Evolutionary conservation across 2,329 filamentous ascomycete species (phyloP).

Genomic region (Microcyclospora pomicola): DNA sequence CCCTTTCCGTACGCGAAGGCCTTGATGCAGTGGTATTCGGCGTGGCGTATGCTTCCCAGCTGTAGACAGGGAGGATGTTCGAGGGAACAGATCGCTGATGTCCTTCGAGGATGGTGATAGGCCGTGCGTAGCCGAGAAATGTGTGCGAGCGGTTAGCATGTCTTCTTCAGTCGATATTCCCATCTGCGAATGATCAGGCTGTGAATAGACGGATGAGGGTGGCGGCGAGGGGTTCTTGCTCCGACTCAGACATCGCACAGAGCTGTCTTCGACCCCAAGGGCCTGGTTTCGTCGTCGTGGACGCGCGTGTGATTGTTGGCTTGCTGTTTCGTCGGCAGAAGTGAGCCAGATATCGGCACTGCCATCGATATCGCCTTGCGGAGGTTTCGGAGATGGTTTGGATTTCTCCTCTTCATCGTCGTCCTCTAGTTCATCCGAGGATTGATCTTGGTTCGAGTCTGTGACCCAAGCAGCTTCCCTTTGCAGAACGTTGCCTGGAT

Average conservation of each 20-base stretch:
- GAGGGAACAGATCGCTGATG: slow-evolving; percentile 16
- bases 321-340: slow-evolving; percentile 12
- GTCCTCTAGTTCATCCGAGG: slow-evolving; percentile 7
- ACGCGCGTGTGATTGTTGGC: slow-evolving; percentile 3
- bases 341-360: slow-evolving; percentile 20
- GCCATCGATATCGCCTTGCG: too few relatives aligned
- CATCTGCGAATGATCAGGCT: not conserved
- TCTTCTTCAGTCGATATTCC: slow-evolving; percentile 12
- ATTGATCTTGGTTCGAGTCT: slow-evolving; percentile 8
- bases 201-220: not conserved
- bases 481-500: not conserved
- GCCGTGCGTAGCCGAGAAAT: slow-evolving; percentile 6
- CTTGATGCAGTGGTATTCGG: not conserved
- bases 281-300: slow-evolving; percentile 13
- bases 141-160: slow-evolving; percentile 7
- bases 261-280: slow-evolving; percentile 4
- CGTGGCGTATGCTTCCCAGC: not conserved
- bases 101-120: slow-evolving; percentile 13
- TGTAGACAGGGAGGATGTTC: slow-evolving; percentile 15
- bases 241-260: not conserved
- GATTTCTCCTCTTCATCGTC: not conserved
- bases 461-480: slow-evolving; percentile 10
- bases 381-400: too few relatives aligned
- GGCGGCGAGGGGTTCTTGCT: not conserved
- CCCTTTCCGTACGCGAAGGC: not conserved